Base-by-base conservation (phyloP, 192 early-diverging fungal genomes). In the Gamsiella multidivaricata region DNA sequence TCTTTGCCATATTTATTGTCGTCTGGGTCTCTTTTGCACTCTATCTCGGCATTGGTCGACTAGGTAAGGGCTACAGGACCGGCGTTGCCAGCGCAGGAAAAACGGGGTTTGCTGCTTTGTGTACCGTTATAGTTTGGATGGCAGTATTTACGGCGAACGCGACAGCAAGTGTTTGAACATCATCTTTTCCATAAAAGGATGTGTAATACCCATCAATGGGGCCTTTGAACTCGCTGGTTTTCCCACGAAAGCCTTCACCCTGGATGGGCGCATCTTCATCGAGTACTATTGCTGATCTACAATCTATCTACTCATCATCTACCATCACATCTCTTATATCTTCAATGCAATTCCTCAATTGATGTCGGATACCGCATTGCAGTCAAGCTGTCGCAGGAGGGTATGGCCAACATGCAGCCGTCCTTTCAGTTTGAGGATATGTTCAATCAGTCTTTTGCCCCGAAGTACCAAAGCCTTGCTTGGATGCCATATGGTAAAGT, bases 401-500 rank as follows among this genome's bases (percentile, higher is more conserved):
- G 32, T 14, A 65, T 68, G 62, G 33, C 15, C 8, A 66, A 78
- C 39, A 78, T 78, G 74, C 54, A 66, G 7, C 74, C 65, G 15
- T 63, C 66, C 0, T 78, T 58, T 23, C 53, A 45, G 9, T 58
- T 78, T 10, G 74, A 78, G 33, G 65, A 78, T 47, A 78, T 78
- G 74, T 78, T 78, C 74, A 78, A 78, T 14, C 36, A 39, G 11
- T 69, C 74, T 14, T 78, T 69, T 36, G 9, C 65, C 3, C 74
- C 74, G 39, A 68, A 46, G 60, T 34, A 29, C 23, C 65, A 64
- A 39, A 50, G 65, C 6, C 46, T 78, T 5, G 74, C 65, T 0
- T 78, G 74, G 74, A 78, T 78, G 74, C 65, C 74, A n/a, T 78
- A 69, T 69, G 74, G 74, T 78, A 68, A 59, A 37, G 11, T 6